Percentiles rank a stretch among this genome's conserved stretches.
Evolutionary conservation across 2,329 filamentous ascomycete species (phyloP).

Genomic region (Pseudopyrenochaeta lycopersici): DNA sequence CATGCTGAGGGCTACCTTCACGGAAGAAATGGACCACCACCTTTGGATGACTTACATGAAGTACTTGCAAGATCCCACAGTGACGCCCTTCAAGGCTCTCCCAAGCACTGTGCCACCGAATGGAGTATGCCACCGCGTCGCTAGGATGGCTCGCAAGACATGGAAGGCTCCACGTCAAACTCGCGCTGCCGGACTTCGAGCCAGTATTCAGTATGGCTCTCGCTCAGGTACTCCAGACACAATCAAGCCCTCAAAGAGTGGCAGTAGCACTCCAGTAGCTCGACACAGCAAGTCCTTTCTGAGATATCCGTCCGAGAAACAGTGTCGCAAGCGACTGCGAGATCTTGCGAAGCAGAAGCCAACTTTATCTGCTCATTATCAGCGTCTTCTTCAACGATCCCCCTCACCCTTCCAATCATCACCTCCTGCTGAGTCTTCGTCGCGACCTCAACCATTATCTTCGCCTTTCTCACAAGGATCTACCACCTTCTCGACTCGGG

Average conservation of each 20-base stretch:
- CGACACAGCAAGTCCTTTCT: slow-evolving; percentile 48
- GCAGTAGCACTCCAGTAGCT: slow-evolving; percentile 59
- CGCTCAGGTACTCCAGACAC: slow-evolving; percentile 55
- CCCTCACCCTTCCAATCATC: slow-evolving; percentile 65
- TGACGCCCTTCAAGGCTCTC: slow-evolving; percentile 73
- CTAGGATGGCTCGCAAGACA: slow-evolving; percentile 67
- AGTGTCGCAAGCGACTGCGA: slow-evolving; percentile 66
- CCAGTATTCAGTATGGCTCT: slow-evolving; percentile 21
- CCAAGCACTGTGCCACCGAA: slow-evolving; percentile 70
- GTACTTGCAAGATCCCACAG: slow-evolving; percentile 71
- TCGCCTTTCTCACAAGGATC: slow-evolving; percentile 43
- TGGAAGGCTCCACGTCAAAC: slow-evolving; percentile 62
- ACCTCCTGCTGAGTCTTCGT: slow-evolving; percentile 39
- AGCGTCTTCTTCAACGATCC: slow-evolving; percentile 67
- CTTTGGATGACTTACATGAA: slow-evolving; percentile 72
- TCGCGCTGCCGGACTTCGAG: slow-evolving; percentile 29
- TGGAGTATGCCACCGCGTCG: slow-evolving; percentile 70
- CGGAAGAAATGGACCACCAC: slow-evolving; percentile 71
- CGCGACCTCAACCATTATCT: slow-evolving; percentile 53
- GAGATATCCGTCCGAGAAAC: slow-evolving; percentile 66
- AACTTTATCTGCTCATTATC: slow-evolving; percentile 70
- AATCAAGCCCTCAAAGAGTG: slow-evolving; percentile 53
- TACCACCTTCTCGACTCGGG: slow-evolving; percentile 56
- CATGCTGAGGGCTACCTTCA: slow-evolving; percentile 61
- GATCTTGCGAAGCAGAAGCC: slow-evolving; percentile 69